Conservation (phyloP, 2,329 filamentous ascomycete species). For the Ustilaginoidea virens region DNA sequence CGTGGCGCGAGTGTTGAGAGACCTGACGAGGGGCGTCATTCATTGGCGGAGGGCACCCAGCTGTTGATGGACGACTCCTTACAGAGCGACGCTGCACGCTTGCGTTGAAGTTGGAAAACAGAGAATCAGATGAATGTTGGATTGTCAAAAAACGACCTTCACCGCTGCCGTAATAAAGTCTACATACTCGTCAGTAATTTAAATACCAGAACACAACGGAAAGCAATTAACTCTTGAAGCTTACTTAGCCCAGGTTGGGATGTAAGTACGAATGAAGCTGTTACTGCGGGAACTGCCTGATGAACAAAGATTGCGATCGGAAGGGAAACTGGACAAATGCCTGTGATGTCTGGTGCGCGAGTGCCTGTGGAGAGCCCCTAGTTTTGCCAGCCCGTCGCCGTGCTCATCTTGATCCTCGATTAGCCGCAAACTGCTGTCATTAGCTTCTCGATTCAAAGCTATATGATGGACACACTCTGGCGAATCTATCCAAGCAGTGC, state of each 20-base stretch:
- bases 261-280: constrained; percentile 26
- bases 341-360: constrained; percentile 38
- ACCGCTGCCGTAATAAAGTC: constrained; percentile 56
- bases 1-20: background rate
- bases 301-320: constrained; percentile 37
- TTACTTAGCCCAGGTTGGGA: constrained; percentile 41
- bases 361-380: constrained; percentile 35
- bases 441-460: constrained; percentile 17
- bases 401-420: constrained; percentile 47
- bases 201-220: constrained; percentile 1
- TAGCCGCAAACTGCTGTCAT: constrained; percentile 23
- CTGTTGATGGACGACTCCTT: constrained; percentile 27
- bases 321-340: constrained; percentile 31
- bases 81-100: constrained; percentile 30
- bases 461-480: constrained; percentile 30
- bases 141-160: constrained; percentile 36
- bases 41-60: constrained; percentile 24
- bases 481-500: constrained; percentile 22
- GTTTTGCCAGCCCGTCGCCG: constrained; percentile 46
- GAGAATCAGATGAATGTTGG: constrained; percentile 27
- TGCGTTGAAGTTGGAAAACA: constrained; percentile 30
- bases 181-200: constrained; percentile 13
- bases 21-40: constrained; percentile 11
- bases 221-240: constrained; percentile 7
- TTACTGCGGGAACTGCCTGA: constrained; percentile 31